A percentile compares a stretch with the other conserved stretches of the same genome.
Conservation (phyloP, 805 yeast genomes). For the Cyberlindnera meyerae region DNA sequence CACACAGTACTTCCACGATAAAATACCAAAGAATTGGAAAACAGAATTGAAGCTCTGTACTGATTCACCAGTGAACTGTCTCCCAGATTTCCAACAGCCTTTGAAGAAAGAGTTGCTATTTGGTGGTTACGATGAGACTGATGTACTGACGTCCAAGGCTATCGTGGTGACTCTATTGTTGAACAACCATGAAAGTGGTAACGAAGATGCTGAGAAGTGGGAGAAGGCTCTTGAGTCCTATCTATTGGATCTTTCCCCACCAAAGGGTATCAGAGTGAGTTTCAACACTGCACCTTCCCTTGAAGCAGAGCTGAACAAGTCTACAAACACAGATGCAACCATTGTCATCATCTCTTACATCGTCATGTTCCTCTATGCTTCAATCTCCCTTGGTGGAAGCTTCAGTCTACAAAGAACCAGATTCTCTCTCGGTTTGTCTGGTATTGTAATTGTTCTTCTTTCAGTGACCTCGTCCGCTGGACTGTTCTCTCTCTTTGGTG, state of each 20-base stretch:
- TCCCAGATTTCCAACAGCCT: constrained; percentile 91
- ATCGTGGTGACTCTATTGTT: constrained; percentile 71
- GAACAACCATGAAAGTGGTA: constrained; percentile 42
- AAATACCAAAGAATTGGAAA: constrained; percentile 55
- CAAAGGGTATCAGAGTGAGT: constrained; percentile 55
- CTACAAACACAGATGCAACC: constrained; percentile 71
- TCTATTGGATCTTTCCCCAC: constrained; percentile 42
- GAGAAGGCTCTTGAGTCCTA: constrained; percentile 63
- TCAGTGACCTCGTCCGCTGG: constrained; percentile 86
- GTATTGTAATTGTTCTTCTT: constrained; percentile 72
- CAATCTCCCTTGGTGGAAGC: constrained; percentile 64
- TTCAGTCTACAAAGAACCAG: constrained; percentile 50
- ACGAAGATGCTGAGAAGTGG: constrained; percentile 45
- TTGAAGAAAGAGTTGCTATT: constrained; percentile 66
- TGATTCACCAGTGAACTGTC: constrained; percentile 78
- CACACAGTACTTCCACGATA: constrained; percentile 81
- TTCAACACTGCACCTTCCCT: constrained; percentile 82
- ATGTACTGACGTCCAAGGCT: constrained; percentile 60
- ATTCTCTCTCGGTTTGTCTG: constrained; percentile 75
- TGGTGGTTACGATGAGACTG: constrained; percentile 47
- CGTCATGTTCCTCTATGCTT: constrained; percentile 83
- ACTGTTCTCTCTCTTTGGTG: constrained; percentile 64
- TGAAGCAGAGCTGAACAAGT: constrained; percentile 76
- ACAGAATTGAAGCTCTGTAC: constrained; percentile 55
- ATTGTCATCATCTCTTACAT: constrained; percentile 72